These are phyloP conservation scores for Hemisphaericaspora xylofermentans DNA, from an alignment of 1,139 yeast genomes.

Conservation along the genomic window DNA sequence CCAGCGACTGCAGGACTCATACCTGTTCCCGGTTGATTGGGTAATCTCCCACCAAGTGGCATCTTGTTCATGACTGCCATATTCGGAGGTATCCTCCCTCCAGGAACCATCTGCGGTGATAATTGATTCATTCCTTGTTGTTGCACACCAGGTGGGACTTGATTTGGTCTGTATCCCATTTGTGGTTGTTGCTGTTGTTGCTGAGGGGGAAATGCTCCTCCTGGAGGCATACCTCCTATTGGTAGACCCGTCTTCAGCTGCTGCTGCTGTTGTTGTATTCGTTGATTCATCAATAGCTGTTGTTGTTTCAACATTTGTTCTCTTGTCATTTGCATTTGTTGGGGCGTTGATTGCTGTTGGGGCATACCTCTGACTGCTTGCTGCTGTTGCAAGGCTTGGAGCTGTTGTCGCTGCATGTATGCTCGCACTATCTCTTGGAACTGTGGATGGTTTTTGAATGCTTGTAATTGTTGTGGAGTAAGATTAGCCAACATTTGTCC, in stretches of 20 bases:
- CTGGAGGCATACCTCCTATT: slow-evolving; percentile 2
- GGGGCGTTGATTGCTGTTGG: slow-evolving; percentile 29
- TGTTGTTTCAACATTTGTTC: slow-evolving; percentile 12
- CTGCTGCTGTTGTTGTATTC: slow-evolving; percentile 6
- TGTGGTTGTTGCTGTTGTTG: slow-evolving; percentile 1
- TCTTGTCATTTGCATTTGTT: slow-evolving; percentile 14
- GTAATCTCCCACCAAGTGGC: slow-evolving; percentile 5
- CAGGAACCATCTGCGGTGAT: slow-evolving; percentile 5
- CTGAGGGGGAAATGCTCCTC: neutral
- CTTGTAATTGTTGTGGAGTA: slow-evolving; percentile 48
- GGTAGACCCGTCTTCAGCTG: slow-evolving; percentile 1
- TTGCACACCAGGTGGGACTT: slow-evolving; percentile 1
- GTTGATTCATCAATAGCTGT: slow-evolving; percentile 13
- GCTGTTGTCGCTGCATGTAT: slow-evolving; percentile 39
- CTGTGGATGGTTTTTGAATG: slow-evolving; percentile 49
- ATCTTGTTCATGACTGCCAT: slow-evolving; percentile 5
- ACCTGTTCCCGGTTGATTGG: slow-evolving; percentile 6
- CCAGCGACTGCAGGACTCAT: neutral
- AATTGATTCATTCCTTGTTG: slow-evolving; percentile 12
- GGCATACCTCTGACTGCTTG: slow-evolving; percentile 22
- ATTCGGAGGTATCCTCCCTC: slow-evolving; percentile 4
- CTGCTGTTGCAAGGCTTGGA: slow-evolving; percentile 24
- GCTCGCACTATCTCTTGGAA: slow-evolving; percentile 41
- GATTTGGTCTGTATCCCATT: slow-evolving; percentile 1
- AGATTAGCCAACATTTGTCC: slow-evolving; percentile 44